These are phyloP conservation scores for Ulvella scutata DNA, from an alignment of 139 green algal species.

Conservation along the genomic window DNA sequence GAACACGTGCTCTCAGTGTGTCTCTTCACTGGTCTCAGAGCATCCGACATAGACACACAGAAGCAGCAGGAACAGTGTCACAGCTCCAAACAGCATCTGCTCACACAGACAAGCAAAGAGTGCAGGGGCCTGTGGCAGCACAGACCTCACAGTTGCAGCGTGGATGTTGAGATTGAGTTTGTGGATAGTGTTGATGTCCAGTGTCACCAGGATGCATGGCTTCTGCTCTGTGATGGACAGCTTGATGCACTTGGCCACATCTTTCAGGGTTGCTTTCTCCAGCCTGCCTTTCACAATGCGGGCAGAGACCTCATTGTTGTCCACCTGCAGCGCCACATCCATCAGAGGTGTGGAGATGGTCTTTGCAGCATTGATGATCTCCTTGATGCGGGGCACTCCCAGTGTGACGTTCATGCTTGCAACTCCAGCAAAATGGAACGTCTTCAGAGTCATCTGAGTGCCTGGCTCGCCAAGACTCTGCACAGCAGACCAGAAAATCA, in stretches of 20 bases:
- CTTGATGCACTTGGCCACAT: conserved; percentile 47
- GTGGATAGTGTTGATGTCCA: conserved; percentile 46
- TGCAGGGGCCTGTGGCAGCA: neutral
- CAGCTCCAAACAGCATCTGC: too few species aligned
- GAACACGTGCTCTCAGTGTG: neutral
- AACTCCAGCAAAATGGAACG: conserved; percentile 97
- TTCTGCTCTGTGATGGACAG: conserved; percentile 5
- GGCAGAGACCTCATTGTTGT: conserved; percentile 43
- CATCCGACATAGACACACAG: neutral
- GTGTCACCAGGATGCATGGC: conserved; percentile 27
- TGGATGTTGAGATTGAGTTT: conserved; percentile 63
- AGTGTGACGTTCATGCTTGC: conserved; percentile 90
- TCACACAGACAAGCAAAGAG: neutral
- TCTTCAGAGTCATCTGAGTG: conserved; percentile 99
- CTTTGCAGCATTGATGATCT: conserved; percentile 97
- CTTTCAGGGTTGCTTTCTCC: conserved; percentile 73
- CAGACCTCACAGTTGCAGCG: conserved; percentile 22
- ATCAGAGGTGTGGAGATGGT: conserved; percentile 95
- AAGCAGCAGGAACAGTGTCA: neutral
- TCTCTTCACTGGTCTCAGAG: neutral
- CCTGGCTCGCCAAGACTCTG: conserved; percentile 72
- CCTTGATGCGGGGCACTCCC: conserved; percentile 95
- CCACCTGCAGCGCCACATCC: conserved; percentile 40
- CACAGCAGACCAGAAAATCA: too few species aligned
- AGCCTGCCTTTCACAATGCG: conserved; percentile 82